Evolutionary conservation across 108 stramenopile species (phyloP).

Genomic region (Conticribra guillardii): DNA sequence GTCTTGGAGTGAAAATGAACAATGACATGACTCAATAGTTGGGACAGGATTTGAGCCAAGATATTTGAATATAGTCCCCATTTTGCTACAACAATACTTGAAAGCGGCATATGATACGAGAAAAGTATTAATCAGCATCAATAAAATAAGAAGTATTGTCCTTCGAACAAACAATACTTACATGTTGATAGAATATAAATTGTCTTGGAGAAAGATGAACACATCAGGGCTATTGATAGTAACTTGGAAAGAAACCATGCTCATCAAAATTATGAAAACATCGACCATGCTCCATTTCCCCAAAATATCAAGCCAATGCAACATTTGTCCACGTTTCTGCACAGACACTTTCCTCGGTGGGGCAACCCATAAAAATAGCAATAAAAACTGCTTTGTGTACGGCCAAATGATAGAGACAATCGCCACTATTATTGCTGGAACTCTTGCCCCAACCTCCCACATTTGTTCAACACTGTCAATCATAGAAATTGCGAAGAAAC

Average conservation of each 20-base stretch:
- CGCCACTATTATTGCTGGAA: slow-evolving; percentile 55
- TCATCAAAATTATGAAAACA: slow-evolving; percentile 73
- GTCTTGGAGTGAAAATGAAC: slow-evolving; percentile 77
- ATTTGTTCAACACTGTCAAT: neutral
- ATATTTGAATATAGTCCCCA: slow-evolving; percentile 88
- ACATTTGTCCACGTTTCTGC: slow-evolving; percentile 56
- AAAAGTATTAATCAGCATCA: neutral
- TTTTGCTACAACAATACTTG: slow-evolving; percentile 58
- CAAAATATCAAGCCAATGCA: slow-evolving; percentile 71
- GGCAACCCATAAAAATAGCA: slow-evolving; percentile 65
- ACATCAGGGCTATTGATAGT: slow-evolving; percentile 63
- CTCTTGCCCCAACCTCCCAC: neutral
- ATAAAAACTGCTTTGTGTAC: slow-evolving; percentile 73
- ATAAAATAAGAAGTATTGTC: neutral
- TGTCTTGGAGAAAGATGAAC: slow-evolving; percentile 56
- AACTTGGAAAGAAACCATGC: slow-evolving; percentile 68
- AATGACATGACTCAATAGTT: slow-evolving; percentile 73
- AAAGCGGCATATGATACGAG: neutral
- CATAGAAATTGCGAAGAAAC: neutral
- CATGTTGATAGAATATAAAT: slow-evolving; percentile 72
- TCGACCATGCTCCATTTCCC: slow-evolving; percentile 69
- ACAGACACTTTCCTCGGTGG: slow-evolving; percentile 52
- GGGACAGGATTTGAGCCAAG: slow-evolving; percentile 76
- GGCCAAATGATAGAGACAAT: slow-evolving; percentile 83
- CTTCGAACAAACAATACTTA: neutral